A percentile compares a stretch with the other conserved stretches of the same genome.
These are phyloP conservation scores for Diaporthe caulivora DNA, from an alignment of 2,329 filamentous ascomycete species.

Conservation along the genomic window DNA sequence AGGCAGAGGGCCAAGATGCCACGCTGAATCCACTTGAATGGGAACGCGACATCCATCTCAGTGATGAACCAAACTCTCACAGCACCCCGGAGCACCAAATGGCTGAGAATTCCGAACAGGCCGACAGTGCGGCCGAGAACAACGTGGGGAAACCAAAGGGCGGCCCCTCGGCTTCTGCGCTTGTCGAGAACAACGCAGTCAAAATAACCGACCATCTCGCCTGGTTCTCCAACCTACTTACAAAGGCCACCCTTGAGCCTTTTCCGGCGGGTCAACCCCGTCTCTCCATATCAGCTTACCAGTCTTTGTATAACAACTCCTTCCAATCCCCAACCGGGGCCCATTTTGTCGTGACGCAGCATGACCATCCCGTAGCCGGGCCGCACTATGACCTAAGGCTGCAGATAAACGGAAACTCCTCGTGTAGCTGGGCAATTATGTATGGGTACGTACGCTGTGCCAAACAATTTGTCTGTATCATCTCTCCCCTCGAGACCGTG, in stretches of 20 bases:
- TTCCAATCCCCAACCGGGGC: conserved; percentile 51
- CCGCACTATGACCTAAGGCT: conserved; percentile 77
- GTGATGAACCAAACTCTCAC: background rate
- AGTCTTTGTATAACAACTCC: conserved; percentile 52
- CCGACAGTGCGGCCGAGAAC: background rate
- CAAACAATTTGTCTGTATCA: background rate
- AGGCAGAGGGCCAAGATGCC: background rate
- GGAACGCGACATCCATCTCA: too few relatives aligned
- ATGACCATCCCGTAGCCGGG: conserved; percentile 78
- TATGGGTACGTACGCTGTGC: conserved; percentile 53
- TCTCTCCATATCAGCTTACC: conserved; percentile 52
- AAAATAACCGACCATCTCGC: conserved; percentile 54
- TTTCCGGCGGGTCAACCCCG: conserved; percentile 45
- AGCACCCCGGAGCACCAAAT: background rate
- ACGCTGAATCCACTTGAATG: background rate
- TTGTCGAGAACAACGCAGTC: conserved; percentile 56
- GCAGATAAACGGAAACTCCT: conserved; percentile 76
- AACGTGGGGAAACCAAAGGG: background rate
- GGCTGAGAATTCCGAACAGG: background rate
- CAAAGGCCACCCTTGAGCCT: conserved; percentile 43
- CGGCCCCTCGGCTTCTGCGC: conserved; percentile 46
- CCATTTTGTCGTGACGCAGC: conserved; percentile 79
- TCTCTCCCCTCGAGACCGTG: background rate
- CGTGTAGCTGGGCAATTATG: conserved; percentile 74
- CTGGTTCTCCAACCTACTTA: conserved; percentile 53